Evolutionary conservation across 345 rosid genomes (phyloP), one percentile per base, ranked within the genome.

Genomic region (Aegle marmelos): DNA sequence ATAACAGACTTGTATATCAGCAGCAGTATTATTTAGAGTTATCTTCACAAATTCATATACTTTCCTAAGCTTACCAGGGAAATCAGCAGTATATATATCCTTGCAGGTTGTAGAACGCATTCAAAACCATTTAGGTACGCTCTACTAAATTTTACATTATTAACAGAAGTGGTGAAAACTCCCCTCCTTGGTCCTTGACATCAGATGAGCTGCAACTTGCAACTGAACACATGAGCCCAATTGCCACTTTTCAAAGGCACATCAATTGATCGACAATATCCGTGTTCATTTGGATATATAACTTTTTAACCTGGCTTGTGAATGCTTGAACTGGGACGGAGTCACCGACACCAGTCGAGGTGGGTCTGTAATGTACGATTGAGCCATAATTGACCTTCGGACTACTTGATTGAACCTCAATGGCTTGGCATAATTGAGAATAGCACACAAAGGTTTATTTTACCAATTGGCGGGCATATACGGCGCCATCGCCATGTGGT

Each of bases 181-280:
- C 25, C 59, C 28, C 73, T 64, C 36, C 28, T 41, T 7, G 76
- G 69, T 33, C 83, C 64, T 16, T 76, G 68, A 64, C 70, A 81
- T 33, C 67, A 7, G 72, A 27, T 22, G 77, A 66, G 48, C n/a
- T 22, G 63, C 14, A 61, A 61, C 65, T 37, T 22, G 70, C 58
- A 61, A 61, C 71, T 13, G 10, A 63, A 36, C 66, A 54, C 72
- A 36, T 54, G 59, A 72, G 66, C 10, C 77, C 70, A 45, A 70
- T 41, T 71, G 80, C 57, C 77, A 17, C 76, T 50, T 27, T 76
- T 66, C 56, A 19, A 30, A 21, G 78, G 70, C 13, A 72, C 74
- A 14, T 59, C 66, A n/a, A 79, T 1, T 13, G 50, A 24, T 30
- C 25, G 28, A 77, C 67, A 28, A 24, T 41, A 9, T 41, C 14